Evolutionary conservation across 2,329 filamentous ascomycete species (phyloP).

Genomic region (Alternaria panax): DNA sequence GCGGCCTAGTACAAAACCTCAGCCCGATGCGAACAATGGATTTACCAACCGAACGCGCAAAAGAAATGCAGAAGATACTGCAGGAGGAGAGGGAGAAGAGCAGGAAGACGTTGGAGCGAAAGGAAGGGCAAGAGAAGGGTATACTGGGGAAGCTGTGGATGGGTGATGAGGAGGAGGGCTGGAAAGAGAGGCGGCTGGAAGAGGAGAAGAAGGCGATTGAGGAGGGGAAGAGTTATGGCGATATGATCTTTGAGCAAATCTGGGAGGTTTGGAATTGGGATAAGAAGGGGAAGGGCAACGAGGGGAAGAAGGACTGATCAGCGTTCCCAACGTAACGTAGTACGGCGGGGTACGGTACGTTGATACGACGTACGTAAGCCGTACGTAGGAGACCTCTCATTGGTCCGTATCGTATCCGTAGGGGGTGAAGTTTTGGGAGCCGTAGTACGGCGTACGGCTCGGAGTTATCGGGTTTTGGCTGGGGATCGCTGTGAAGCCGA

Average conservation of each 20-base stretch:
- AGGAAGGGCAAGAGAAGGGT: slow-evolving; percentile 30
- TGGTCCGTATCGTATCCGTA: no score
- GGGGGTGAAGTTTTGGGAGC: no score
- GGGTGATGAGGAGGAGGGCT: slow-evolving; percentile 53
- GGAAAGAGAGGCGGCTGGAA: slow-evolving; percentile 54
- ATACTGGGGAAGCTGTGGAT: slow-evolving; percentile 49
- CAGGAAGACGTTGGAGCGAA: slow-evolving; percentile 37
- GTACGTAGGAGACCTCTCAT: no score
- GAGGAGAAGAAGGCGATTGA: slow-evolving; percentile 54
- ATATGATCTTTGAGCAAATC: slow-evolving; percentile 56
- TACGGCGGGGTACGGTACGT: no score
- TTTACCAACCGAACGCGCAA: slow-evolving; percentile 50
- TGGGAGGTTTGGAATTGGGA: slow-evolving; percentile 59
- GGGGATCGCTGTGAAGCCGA: no score
- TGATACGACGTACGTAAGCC: no score
- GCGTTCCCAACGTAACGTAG: no score
- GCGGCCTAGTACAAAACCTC: slow-evolving; percentile 47
- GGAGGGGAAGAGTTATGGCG: slow-evolving; percentile 52
- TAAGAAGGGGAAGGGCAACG: slow-evolving; percentile 35
- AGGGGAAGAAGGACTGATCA: slow-evolving; percentile 26
- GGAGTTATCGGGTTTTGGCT: no score
- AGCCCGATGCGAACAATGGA: slow-evolving; percentile 19
- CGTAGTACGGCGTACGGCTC: no score
- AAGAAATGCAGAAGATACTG: slow-evolving; percentile 43
- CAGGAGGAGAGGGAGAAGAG: slow-evolving; percentile 51